A percentile compares a stretch with the other conserved stretches of the same genome.
Conservation (phyloP, 768 basidiomycete genomes). For the Amanita inopinata region DNA sequence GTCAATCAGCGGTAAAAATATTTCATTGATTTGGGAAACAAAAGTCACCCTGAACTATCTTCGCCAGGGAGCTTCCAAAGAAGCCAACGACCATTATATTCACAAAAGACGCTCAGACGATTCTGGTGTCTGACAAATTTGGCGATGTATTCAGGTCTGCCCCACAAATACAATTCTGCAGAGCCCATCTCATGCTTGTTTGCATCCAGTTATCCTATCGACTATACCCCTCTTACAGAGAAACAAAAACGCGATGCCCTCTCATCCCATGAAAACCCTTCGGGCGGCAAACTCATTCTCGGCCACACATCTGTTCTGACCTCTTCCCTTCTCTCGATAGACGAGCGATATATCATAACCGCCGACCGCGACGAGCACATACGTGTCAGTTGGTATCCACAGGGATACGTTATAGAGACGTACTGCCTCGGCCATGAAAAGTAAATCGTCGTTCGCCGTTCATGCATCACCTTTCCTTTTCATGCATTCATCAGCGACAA, state of each 20-base stretch:
- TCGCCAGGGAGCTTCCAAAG: slow-evolving; percentile 68
- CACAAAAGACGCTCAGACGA: slow-evolving; percentile 46
- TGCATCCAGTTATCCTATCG: slow-evolving; percentile 65
- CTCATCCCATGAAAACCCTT: slow-evolving; percentile 61
- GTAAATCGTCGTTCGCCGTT: slow-evolving; percentile 30
- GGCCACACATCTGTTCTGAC: slow-evolving; percentile 89
- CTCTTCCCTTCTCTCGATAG: slow-evolving; percentile 52
- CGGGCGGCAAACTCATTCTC: slow-evolving; percentile 59
- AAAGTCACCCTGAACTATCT: slow-evolving; percentile 5
- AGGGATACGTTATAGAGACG: slow-evolving; percentile 76
- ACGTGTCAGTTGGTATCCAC: slow-evolving; percentile 81
- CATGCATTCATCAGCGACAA: neutral
- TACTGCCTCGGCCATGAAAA: slow-evolving; percentile 81
- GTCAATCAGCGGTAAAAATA: slow-evolving; percentile 50
- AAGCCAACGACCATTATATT: slow-evolving; percentile 65
- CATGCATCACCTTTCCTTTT: neutral
- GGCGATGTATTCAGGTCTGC: slow-evolving; percentile 85
- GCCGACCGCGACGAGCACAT: slow-evolving; percentile 96
- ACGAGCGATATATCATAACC: slow-evolving; percentile 72
- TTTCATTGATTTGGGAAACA: slow-evolving; percentile 1
- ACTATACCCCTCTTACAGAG: slow-evolving; percentile 22
- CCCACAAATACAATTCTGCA: too few species aligned
- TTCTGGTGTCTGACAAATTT: slow-evolving; percentile 89
- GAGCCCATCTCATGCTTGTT: too few species aligned
- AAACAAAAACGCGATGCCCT: slow-evolving; percentile 29